phyloP scores from a whole-genome alignment of 768 basidiomycete genomes.

The Boletus reticuloceps region DNA sequence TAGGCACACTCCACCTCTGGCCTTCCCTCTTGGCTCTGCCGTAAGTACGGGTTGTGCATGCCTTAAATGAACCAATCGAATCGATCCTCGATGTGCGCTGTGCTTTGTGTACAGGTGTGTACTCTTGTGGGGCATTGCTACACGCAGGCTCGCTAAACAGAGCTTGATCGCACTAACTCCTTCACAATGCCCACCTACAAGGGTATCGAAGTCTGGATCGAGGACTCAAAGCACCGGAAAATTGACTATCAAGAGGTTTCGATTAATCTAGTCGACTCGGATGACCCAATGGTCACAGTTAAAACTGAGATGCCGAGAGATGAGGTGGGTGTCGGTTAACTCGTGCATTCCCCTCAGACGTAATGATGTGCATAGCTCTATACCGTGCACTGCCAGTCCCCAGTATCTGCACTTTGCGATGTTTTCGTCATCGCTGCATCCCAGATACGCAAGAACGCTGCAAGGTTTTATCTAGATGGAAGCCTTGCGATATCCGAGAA shows the following conservation, averaged over 20 bases:
- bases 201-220: conserved; percentile 16
- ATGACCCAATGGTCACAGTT: conserved; percentile 8
- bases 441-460: conserved; percentile 2
- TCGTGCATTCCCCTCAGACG: not conserved
- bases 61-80: not conserved
- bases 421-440: conserved; percentile 5
- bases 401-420: conserved; percentile 15
- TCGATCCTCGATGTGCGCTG: not conserved
- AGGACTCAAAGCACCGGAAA: conserved; percentile 11
- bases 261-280: conserved; percentile 7
- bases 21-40: not conserved
- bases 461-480: conserved; percentile 15
- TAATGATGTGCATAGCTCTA: conserved; percentile 3
- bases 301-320: conserved; percentile 8
- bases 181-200: conserved; percentile 14
- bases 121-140: not conserved
- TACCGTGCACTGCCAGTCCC: conserved; percentile 17
- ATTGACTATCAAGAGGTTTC: not conserved
- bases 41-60: not conserved
- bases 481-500: not conserved
- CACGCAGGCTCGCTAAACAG: not conserved
- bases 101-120: conserved; percentile 9
- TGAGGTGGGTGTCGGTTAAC: conserved; percentile 2
- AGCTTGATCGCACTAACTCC: not conserved
- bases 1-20: not conserved